Conservation (phyloP, 2,329 filamentous ascomycete species). For the Botrytis squamosa region DNA sequence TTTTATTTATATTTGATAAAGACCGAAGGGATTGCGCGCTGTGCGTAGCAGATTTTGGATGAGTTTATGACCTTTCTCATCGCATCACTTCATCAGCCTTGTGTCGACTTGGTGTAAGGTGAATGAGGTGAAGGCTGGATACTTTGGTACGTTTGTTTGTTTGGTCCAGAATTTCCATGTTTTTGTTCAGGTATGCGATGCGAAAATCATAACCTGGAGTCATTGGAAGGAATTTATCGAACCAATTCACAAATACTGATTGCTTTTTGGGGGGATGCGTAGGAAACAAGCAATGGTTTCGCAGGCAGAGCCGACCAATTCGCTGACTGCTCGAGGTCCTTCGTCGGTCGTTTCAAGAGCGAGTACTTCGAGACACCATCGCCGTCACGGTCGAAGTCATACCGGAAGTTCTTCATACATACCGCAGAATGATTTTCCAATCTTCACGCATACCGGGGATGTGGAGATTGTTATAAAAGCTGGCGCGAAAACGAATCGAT, state of each 20-base stretch:
- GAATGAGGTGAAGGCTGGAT: constrained; percentile 8
- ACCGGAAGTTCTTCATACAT: constrained; percentile 67
- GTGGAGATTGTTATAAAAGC: constrained; percentile 81
- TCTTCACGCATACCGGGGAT: constrained; percentile 87
- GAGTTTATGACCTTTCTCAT: constrained; percentile 14
- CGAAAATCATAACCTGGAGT: not conserved
- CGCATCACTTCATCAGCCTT: constrained; percentile 13
- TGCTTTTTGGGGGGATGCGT: constrained; percentile 1
- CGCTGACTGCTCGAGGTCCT: constrained; percentile 58
- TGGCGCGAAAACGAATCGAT: constrained; percentile 73
- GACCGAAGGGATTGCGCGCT: constrained; percentile 9
- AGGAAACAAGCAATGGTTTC: constrained; percentile 54
- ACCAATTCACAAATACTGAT: not conserved
- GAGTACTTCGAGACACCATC: constrained; percentile 48
- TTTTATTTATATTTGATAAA: not conserved
- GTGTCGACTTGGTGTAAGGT: constrained; percentile 14
- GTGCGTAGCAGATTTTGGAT: constrained; percentile 14
- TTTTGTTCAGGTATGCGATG: constrained; percentile 5
- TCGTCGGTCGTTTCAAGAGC: constrained; percentile 58
- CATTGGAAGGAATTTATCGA: not conserved
- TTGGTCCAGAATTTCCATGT: not conserved
- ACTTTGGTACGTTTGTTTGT: constrained; percentile 16
- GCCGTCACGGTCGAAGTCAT: constrained; percentile 65
- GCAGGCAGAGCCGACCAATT: constrained; percentile 47
- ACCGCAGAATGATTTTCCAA: constrained; percentile 86